A percentile compares a stretch with the other conserved stretches of the same genome.
phyloP scores from a whole-genome alignment of 176 grass and related monocot species.

The Triticum timopheevii region DNA sequence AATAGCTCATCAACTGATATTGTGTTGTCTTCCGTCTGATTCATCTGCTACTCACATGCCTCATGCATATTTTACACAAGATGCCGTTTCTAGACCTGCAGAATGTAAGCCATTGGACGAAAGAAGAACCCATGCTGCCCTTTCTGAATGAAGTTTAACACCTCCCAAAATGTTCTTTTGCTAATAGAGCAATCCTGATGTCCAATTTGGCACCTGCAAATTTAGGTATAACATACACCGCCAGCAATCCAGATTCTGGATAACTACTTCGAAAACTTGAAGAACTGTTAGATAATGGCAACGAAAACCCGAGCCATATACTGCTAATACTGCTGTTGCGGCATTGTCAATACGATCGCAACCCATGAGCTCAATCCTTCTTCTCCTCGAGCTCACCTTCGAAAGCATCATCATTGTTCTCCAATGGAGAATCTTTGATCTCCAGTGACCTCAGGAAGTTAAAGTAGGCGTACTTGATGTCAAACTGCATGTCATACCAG shows the following conservation, averaged over 20 bases:
- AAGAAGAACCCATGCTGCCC: background rate
- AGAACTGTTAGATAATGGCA: background rate
- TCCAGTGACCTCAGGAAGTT: constrained; percentile 71
- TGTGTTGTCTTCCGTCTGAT: background rate
- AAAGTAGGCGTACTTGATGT: constrained; percentile 96
- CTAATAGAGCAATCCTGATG: background rate
- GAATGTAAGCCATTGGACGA: background rate
- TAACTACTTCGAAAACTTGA: background rate
- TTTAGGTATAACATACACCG: constrained; percentile 1
- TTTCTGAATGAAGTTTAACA: background rate
- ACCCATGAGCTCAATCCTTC: background rate
- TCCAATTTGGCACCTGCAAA: background rate
- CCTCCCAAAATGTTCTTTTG: background rate
- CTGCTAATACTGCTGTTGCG: no score
- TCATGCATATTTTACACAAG: background rate
- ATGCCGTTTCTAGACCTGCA: background rate
- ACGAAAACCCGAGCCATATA: background rate
- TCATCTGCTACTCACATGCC: background rate
- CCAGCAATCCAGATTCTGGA: background rate
- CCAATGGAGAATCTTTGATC: background rate
- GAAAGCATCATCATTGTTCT: background rate
- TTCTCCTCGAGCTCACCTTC: constrained; percentile 26
- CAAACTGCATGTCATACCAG: constrained; percentile 99
- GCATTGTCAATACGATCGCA: background rate
- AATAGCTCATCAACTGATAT: background rate